A percentile compares a stretch with the other conserved stretches of the same genome.
phyloP scores from a whole-genome alignment of 2,329 filamentous ascomycete genomes.

The Thielaviopsis euricoi region DNA sequence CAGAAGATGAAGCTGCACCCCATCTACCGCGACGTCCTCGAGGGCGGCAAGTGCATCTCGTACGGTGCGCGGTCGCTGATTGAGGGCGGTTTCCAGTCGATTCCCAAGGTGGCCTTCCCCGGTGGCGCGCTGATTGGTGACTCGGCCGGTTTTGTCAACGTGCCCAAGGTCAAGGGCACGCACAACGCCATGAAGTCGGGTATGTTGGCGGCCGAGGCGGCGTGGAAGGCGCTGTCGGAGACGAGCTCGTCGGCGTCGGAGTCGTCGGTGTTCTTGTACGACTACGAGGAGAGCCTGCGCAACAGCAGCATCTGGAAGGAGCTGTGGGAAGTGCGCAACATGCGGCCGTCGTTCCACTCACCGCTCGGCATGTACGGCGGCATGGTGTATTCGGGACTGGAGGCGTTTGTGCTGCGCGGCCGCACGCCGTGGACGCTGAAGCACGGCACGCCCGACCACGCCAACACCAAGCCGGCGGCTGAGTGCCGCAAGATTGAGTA shows the following conservation, averaged over 20 bases:
- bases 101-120: constrained; percentile 91
- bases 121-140: constrained; percentile 92
- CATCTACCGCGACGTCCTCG: constrained; percentile 70
- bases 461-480: constrained; percentile 63
- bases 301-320: constrained; percentile 86
- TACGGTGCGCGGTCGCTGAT: constrained; percentile 85
- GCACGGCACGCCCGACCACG: constrained; percentile 64
- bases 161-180: constrained; percentile 96
- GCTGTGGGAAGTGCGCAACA: constrained; percentile 87
- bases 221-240: constrained; percentile 55
- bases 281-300: constrained; percentile 81
- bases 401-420: constrained; percentile 76
- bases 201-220: constrained; percentile 87
- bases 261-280: constrained; percentile 75
- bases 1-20: constrained; percentile 98
- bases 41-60: constrained; percentile 93
- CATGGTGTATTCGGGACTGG: constrained; percentile 79
- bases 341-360: constrained; percentile 85
- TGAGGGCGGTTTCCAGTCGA: constrained; percentile 93
- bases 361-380: constrained; percentile 81
- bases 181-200: constrained; percentile 96
- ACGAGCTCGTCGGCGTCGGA: constrained; percentile 31
- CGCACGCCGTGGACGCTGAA: constrained; percentile 82
- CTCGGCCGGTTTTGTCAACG: constrained; percentile 89
- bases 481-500: constrained; percentile 83